Base-by-base conservation (phyloP, 179 eudicot genomes). In the Beta macrorhiza region DNA sequence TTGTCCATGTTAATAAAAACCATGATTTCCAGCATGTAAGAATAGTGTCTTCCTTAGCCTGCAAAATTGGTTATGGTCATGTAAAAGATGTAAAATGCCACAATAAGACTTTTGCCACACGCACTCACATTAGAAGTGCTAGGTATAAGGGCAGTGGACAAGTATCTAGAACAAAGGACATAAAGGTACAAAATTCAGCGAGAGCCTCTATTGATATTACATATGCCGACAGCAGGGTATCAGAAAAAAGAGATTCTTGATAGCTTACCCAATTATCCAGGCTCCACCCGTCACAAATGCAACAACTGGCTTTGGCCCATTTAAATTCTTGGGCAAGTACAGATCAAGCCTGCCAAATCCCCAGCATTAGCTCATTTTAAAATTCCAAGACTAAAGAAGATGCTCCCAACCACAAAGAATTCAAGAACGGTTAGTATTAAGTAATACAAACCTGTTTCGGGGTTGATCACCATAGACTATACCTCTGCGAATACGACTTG, bases 221-320 rank as follows among this genome's bases (percentile, higher is more conserved):
- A 51, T 51, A 37, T 53, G 72, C 53, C 7, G 57, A 56, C 49
- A 74, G 22, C 25, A 59, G 19, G 64, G 64, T 25, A 25, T 55
- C 63, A 72, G 19, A 52, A 2, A 32, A 32, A 32, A 32, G 58
- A 42, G 67, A 49, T 52, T 9, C 16, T 2, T 47, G 49, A 77
- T 52, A 77, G 83, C 98, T 84, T 82, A 95, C 99, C 99, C 99
- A 75, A 96, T 92, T 55, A 96, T 92, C 98, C 99, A 96, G 65
- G 99, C 99, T 84, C 98, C 99, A 81, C 99, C 98, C 8, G 99
- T 96, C 62, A 96, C 84, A 87, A 96, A 96, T 75, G 99, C 98
- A 83, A 96, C 93, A 75, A 96, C 99, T 82, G 99, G 99, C 85
- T 89, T 92, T 64, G 85, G 94, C 65, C 96, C 93, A 74, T 87